A percentile compares a stretch with the other conserved stretches of the same genome.
Evolutionary conservation across 2,329 filamentous ascomycete genomes (phyloP).

Genomic region (Aspergillus luchuensis): DNA sequence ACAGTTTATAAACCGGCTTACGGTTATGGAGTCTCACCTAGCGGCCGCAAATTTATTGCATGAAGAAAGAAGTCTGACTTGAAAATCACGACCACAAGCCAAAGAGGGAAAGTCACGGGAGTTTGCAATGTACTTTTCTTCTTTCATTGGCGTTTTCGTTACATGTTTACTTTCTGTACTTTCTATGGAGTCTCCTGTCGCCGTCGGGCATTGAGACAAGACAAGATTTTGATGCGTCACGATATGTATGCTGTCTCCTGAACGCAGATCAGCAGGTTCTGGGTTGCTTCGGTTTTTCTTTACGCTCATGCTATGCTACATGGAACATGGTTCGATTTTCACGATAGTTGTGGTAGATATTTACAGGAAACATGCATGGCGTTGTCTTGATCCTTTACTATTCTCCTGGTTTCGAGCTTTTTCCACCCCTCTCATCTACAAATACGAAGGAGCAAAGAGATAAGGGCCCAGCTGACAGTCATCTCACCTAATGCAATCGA

Average conservation of each 20-base stretch:
- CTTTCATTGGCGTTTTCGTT: conserved; percentile 2
- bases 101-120: neutral
- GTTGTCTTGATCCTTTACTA: neutral
- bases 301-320: conserved; percentile 13
- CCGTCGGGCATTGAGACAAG: conserved; percentile 7
- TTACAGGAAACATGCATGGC: conserved; percentile 4
- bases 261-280: conserved; percentile 7
- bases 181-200: neutral
- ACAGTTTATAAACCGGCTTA: neutral
- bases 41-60: neutral
- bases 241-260: conserved; percentile 17
- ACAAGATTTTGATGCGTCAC: conserved; percentile 19
- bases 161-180: neutral
- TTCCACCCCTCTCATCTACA: neutral
- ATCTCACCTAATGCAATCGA: too few relatives aligned
- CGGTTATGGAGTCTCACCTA: neutral
- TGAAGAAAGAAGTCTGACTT: neutral
- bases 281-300: conserved; percentile 6
- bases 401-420: neutral
- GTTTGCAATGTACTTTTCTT: conserved; percentile 4
- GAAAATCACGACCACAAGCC: conserved; percentile 1
- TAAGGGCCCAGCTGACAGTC: too few relatives aligned
- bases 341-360: conserved; percentile 12
- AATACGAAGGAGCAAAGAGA: neutral
- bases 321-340: conserved; percentile 13